phyloP scores from a whole-genome alignment of 768 basidiomycete genomes.

The Boletus huronensis region DNA sequence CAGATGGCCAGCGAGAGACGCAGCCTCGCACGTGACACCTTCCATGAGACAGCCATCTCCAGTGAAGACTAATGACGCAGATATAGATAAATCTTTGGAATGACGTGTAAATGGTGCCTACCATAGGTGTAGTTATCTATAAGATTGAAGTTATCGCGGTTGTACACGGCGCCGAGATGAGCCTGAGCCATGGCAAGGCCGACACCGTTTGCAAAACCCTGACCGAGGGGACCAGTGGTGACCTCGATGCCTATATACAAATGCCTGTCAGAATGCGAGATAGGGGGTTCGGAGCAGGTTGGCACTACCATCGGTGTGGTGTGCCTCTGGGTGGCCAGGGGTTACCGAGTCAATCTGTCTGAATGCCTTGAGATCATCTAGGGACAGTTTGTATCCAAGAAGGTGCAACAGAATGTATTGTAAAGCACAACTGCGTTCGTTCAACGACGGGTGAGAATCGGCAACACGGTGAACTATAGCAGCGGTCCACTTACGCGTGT shows the following conservation, averaged over 20 bases:
- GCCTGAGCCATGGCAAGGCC: slow-evolving; percentile 92
- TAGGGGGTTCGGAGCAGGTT: background rate
- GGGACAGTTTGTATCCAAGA: slow-evolving; percentile 83
- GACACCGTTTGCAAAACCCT: slow-evolving; percentile 91
- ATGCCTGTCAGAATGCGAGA: slow-evolving; percentile 5
- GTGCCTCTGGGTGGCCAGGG: slow-evolving; percentile 87
- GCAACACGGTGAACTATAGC: background rate
- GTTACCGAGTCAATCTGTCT: slow-evolving; percentile 87
- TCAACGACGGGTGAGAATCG: slow-evolving; percentile 4
- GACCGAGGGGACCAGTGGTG: slow-evolving; percentile 94
- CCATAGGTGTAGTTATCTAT: slow-evolving; percentile 90
- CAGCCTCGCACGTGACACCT: slow-evolving; percentile 91
- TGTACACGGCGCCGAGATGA: slow-evolving; percentile 86
- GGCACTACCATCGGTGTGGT: slow-evolving; percentile 57
- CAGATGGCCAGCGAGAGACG: slow-evolving; percentile 89
- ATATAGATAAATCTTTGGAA: slow-evolving; percentile 1
- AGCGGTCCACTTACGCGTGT: slow-evolving; percentile 58
- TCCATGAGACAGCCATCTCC: slow-evolving; percentile 98
- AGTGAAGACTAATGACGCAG: slow-evolving; percentile 59
- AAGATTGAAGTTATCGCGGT: slow-evolving; percentile 78
- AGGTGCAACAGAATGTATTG: slow-evolving; percentile 93
- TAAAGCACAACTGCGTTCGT: slow-evolving; percentile 69
- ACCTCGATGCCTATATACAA: slow-evolving; percentile 65
- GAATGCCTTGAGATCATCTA: slow-evolving; percentile 93
- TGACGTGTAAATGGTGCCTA: slow-evolving; percentile 28